Evolutionary conservation across 2,329 filamentous ascomycete species (phyloP), one percentile per base, ranked within the genome.

Genomic region (Huntiella decipiens): DNA sequence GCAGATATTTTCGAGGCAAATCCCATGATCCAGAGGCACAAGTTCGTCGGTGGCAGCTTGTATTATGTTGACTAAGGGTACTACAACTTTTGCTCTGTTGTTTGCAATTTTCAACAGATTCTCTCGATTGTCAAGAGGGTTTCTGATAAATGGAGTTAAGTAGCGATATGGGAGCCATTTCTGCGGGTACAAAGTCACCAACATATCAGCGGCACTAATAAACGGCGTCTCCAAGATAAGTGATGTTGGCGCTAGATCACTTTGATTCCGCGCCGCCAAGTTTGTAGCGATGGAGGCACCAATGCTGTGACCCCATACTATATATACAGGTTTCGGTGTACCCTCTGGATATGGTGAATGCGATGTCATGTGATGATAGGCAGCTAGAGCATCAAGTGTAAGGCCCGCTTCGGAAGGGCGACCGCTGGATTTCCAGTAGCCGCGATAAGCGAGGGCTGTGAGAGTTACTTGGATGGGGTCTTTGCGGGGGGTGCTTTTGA

Each of bases 91-190:
- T 48, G 52, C 48, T 53, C 60, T 54, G 4, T 52, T 53, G n/a
- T 61, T 64, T 22, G 56, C 38, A n/a, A 42, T 22, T 8, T 34
- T 44, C 3, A 58, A 62, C 28, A 77, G 51, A 50, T 74, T 74
- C 45, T 60, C 56, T 61, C 60, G 68, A 51, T 65, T 74, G 52
- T 77, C 68, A 33, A 77, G 60, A 36, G 73, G 69, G 50, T 70
- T 86, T 52, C 79, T 68, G 8, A 87, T 64, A 55, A 87, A 86
- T 0, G 78, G 79, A 66, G 75, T 74, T 0, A 88, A 65, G 56
- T 87, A 76, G 40, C 72, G 71, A 57, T 88, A 88, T 0, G 82
- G 82, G 5, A 87, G 63, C 80, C 82, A 87, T 53, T 73, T 81
- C 53, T 86, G 79, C 1, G 82, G 82, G 55, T 87, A 88, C 2